Conservation (phyloP, 2,329 filamentous ascomycete species). For the Paraphoma chrysanthemicola region DNA sequence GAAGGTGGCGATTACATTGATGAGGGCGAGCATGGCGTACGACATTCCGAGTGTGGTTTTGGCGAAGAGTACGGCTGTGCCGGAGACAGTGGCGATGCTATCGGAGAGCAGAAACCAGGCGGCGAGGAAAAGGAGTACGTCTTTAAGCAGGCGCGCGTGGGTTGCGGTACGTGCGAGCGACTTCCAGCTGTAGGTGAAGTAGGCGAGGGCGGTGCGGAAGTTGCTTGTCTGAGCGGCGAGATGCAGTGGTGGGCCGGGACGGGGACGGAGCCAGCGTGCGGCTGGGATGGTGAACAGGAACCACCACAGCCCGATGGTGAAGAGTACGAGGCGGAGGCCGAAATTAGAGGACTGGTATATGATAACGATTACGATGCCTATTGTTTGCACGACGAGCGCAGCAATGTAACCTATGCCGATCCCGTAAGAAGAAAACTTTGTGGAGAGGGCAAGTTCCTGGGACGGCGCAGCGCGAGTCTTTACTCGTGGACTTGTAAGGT, state of each 20-base stretch:
- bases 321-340: slow-evolving; percentile 84
- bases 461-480: slow-evolving; percentile 53
- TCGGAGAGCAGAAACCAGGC: slow-evolving; percentile 97
- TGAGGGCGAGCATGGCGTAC: slow-evolving; percentile 84
- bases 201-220: slow-evolving; percentile 66
- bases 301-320: slow-evolving; percentile 92
- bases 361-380: slow-evolving; percentile 77
- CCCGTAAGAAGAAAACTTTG: slow-evolving; percentile 87
- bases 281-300: slow-evolving; percentile 87
- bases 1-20: slow-evolving; percentile 89
- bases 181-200: slow-evolving; percentile 84
- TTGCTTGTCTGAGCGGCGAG: slow-evolving; percentile 33
- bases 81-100: slow-evolving; percentile 91
- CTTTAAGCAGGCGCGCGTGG: slow-evolving; percentile 74
- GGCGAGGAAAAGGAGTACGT: slow-evolving; percentile 79
- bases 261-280: slow-evolving; percentile 83
- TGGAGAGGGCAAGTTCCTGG: slow-evolving; percentile 80
- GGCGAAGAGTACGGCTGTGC: slow-evolving; percentile 92
- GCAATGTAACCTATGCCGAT: slow-evolving; percentile 94
- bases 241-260: slow-evolving; percentile 79
- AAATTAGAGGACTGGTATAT: slow-evolving; percentile 73
- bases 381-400: slow-evolving; percentile 81
- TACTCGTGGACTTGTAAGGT: slow-evolving; percentile 40
- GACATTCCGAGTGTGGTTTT: slow-evolving; percentile 93
- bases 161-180: slow-evolving; percentile 81